phyloP scores from a whole-genome alignment of 2,329 filamentous ascomycete species.

The Claviceps sp. region DNA sequence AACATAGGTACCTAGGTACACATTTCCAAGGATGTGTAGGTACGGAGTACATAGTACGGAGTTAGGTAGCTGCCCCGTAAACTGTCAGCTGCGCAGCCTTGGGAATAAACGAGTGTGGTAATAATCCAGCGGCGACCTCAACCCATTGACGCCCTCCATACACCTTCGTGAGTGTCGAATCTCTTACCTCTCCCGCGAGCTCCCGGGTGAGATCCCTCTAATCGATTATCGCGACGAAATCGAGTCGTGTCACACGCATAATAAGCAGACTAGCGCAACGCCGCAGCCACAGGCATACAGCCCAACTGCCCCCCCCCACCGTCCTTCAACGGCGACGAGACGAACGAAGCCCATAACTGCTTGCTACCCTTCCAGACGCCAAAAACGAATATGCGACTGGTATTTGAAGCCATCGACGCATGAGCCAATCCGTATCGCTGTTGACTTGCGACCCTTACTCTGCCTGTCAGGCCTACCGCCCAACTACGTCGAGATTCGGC shows the following conservation, averaged over 20 bases:
- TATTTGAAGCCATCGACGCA: neutral
- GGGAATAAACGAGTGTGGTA: neutral
- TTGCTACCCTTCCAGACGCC: neutral
- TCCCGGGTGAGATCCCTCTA: neutral
- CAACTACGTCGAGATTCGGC: neutral
- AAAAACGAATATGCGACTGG: neutral
- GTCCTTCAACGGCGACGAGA: neutral
- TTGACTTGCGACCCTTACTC: neutral
- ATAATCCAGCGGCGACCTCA: neutral
- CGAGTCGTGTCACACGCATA: neutral
- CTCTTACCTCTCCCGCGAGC: neutral
- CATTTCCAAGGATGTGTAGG: neutral
- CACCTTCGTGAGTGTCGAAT: neutral
- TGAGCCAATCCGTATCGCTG: neutral
- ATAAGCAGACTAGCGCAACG: neutral
- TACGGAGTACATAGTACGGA: neutral
- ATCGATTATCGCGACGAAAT: neutral
- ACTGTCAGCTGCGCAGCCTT: neutral
- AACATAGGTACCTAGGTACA: too few relatives aligned
- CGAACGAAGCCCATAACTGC: neutral
- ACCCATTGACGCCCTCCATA: neutral
- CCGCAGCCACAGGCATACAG: conserved; percentile 1
- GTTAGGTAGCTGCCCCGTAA: neutral
- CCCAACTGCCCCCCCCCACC: neutral
- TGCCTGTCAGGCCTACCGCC: neutral